Percentiles rank a stretch among this genome's conserved stretches.
Evolutionary conservation across 768 basidiomycete genomes (phyloP).

Genomic region (Pulveroboletus sp.): DNA sequence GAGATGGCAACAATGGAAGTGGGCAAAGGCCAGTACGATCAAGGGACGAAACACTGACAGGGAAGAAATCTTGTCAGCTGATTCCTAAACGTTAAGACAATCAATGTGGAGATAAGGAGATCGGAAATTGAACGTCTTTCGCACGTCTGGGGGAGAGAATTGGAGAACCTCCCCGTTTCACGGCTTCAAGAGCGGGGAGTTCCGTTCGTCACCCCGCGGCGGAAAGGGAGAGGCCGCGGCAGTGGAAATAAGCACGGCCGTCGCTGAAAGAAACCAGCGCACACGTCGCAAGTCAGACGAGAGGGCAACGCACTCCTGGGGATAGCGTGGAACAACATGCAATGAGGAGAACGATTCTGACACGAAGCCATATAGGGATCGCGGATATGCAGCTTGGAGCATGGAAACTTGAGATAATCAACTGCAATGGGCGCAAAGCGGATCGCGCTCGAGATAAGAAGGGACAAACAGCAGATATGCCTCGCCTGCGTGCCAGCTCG

Average conservation of each 20-base stretch:
- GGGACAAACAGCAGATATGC: slow-evolving; percentile 8
- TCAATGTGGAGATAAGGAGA: background rate
- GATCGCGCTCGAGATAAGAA: too few species aligned
- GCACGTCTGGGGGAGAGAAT: too few species aligned
- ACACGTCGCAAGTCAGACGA: too few species aligned
- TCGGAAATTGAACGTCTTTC: background rate
- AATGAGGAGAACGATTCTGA: background rate
- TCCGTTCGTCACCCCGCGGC: too few species aligned
- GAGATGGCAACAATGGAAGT: background rate
- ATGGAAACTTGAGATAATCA: background rate
- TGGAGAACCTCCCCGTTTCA: too few species aligned
- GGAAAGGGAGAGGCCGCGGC: too few species aligned
- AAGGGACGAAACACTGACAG: background rate
- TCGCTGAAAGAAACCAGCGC: too few species aligned
- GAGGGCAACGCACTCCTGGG: too few species aligned
- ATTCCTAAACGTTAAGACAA: background rate
- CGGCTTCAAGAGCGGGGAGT: too few species aligned
- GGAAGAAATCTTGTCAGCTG: too few species aligned
- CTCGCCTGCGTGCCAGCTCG: background rate
- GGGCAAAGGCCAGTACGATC: background rate
- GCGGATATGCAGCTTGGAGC: background rate
- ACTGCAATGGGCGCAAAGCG: background rate
- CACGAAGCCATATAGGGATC: background rate
- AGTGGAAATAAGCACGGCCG: too few species aligned
- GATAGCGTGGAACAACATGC: background rate